Conservation (phyloP, 345 rosid species). For the Eucalyptus tenuipes region DNA sequence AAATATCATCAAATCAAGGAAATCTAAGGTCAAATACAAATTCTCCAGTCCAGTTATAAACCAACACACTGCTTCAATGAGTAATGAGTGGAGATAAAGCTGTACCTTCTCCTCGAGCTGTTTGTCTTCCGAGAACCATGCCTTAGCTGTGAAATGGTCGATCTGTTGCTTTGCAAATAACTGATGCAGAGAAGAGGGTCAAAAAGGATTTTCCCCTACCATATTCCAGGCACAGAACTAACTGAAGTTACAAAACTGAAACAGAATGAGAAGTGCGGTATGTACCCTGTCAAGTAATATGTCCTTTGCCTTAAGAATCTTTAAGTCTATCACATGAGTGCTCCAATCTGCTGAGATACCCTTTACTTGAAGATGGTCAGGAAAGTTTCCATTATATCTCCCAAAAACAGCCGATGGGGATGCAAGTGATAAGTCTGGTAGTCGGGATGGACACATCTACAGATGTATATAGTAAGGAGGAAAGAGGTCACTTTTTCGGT, state of each 20-base stretch:
- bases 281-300: constrained; percentile 54
- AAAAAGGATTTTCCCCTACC: not conserved
- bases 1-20: not conserved
- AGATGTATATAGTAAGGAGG: not conserved
- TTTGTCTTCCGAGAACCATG: constrained; percentile 72
- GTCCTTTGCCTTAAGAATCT: constrained; percentile 37
- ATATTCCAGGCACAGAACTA: not conserved
- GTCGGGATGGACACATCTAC: constrained; percentile 44
- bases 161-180: constrained; percentile 61
- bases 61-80: not conserved
- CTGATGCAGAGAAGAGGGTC: constrained; percentile 12
- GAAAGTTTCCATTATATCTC: constrained; percentile 56
- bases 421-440: constrained; percentile 61
- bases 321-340: constrained; percentile 35
- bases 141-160: constrained; percentile 69
- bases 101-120: constrained; percentile 69
- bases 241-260: not conserved
- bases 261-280: not conserved
- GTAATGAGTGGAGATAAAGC: not conserved
- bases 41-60: not conserved
- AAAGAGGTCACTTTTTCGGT: not conserved
- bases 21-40: not conserved
- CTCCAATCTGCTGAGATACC: constrained; percentile 53
- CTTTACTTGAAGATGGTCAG: constrained; percentile 31
- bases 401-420: constrained; percentile 47